These are phyloP conservation scores for Gossypium mustelinum DNA, from an alignment of 345 rosid genomes.

Conservation along the genomic window DNA sequence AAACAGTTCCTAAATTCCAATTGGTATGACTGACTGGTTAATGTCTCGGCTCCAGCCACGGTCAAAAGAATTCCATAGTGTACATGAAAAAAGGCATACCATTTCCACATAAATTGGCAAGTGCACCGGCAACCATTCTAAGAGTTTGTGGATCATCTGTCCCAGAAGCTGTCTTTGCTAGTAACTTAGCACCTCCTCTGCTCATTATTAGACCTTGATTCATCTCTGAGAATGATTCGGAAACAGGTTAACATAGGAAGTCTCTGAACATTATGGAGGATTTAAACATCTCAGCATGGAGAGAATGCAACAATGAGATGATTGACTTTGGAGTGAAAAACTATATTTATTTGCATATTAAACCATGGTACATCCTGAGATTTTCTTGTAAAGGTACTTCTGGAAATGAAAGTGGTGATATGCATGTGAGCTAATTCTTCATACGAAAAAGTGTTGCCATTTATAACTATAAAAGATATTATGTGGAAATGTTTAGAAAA, in stretches of 20 bases:
- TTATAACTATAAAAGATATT: not conserved
- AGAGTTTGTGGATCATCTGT: slow-evolving; percentile 86
- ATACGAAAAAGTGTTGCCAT: not conserved
- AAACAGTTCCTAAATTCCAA: not conserved
- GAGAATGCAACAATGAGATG: too few relatives aligned
- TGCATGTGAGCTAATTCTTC: not conserved
- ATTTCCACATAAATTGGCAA: slow-evolving; percentile 88
- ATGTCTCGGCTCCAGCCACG: not conserved
- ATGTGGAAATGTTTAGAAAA: not conserved
- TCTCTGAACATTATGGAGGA: not conserved
- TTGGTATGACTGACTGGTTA: not conserved
- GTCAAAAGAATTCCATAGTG: not conserved
- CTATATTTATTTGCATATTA: too few relatives aligned
- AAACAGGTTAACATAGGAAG: not conserved
- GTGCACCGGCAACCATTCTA: slow-evolving; percentile 95
- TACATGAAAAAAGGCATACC: slow-evolving; percentile 41
- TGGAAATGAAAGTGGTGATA: too few relatives aligned
- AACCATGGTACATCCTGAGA: too few relatives aligned
- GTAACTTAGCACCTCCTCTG: slow-evolving; percentile 75
- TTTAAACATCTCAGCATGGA: not conserved
- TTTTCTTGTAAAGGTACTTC: too few relatives aligned
- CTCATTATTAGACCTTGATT: slow-evolving; percentile 85
- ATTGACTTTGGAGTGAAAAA: too few relatives aligned
- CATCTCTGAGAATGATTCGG: slow-evolving; percentile 41
- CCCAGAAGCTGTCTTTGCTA: slow-evolving; percentile 62